Evolutionary conservation across 345 rosid species (phyloP).

Genomic region (Linum usitatissimum): DNA sequence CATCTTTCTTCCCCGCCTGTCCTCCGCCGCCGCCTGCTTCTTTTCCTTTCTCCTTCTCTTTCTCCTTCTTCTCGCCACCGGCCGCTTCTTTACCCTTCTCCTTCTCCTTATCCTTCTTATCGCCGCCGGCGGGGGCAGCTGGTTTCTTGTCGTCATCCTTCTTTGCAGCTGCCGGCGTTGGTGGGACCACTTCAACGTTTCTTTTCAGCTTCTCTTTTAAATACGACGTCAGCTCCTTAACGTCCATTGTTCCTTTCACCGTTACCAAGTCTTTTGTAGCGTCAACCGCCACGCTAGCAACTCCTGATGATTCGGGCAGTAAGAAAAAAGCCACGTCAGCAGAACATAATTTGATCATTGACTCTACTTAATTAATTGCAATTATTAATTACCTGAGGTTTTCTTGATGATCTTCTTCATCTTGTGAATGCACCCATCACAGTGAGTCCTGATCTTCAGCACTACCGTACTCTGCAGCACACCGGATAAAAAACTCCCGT

Average conservation of each 20-base stretch:
- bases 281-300: constrained; percentile 42
- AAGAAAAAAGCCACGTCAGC: constrained; percentile 10
- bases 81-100: constrained; percentile 20
- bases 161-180: constrained; percentile 11
- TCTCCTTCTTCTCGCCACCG: constrained; percentile 15
- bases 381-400: constrained; percentile 27
- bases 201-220: constrained; percentile 50
- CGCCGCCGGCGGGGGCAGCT: constrained; percentile 16
- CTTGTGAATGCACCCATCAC: constrained; percentile 62
- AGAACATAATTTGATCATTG: not conserved
- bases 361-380: not conserved
- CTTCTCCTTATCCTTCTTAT: constrained; percentile 10
- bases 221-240: constrained; percentile 34
- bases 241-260: constrained; percentile 68
- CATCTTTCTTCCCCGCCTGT: constrained; percentile 13
- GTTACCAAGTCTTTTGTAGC: constrained; percentile 51
- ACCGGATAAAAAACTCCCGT: not conserved
- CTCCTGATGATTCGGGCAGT: constrained; percentile 35
- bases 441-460: constrained; percentile 51
- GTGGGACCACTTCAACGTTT: constrained; percentile 53
- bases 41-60: constrained; percentile 7
- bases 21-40: not conserved
- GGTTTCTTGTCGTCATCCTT: constrained; percentile 29
- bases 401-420: constrained; percentile 37
- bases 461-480: constrained; percentile 43